Evolutionary conservation across 2,329 filamentous ascomycete species (phyloP).

Genomic region (Trichoderma koningii): DNA sequence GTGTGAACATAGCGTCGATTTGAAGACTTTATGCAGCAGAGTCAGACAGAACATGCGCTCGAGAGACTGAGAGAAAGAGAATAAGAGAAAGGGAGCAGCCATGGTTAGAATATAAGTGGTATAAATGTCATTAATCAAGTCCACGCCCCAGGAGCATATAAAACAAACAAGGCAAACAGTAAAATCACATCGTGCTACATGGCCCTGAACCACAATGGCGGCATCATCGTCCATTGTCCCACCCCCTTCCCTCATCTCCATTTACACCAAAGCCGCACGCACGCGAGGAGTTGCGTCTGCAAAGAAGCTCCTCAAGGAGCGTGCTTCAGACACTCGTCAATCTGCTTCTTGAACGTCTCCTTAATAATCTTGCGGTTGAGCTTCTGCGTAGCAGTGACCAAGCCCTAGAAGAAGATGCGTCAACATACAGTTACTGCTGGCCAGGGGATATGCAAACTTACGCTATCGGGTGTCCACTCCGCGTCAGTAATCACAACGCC

Average conservation of each 20-base stretch:
- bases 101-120: constrained; percentile 17
- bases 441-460: constrained; percentile 51
- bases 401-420: constrained; percentile 46
- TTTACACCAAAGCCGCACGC: constrained; percentile 1
- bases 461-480: constrained; percentile 84
- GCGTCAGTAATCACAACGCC: constrained; percentile 79
- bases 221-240: constrained; percentile 29
- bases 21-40: too few species aligned
- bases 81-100: not conserved
- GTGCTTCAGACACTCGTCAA: constrained; percentile 46
- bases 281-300: not conserved
- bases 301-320: constrained; percentile 26
- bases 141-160: constrained; percentile 19
- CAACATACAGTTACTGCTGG: constrained; percentile 25
- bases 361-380: constrained; percentile 57
- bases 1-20: too few species aligned
- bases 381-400: constrained; percentile 65
- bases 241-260: not conserved
- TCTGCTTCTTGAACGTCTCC: constrained; percentile 54
- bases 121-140: constrained; percentile 24
- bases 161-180: constrained; percentile 20
- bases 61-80: not conserved
- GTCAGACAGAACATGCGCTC: not conserved
- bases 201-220: constrained; percentile 25
- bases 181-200: constrained; percentile 24